Evolutionary conservation across 352 stramenopile genomes (phyloP).

Genomic region (Phytophthora cactorum): DNA sequence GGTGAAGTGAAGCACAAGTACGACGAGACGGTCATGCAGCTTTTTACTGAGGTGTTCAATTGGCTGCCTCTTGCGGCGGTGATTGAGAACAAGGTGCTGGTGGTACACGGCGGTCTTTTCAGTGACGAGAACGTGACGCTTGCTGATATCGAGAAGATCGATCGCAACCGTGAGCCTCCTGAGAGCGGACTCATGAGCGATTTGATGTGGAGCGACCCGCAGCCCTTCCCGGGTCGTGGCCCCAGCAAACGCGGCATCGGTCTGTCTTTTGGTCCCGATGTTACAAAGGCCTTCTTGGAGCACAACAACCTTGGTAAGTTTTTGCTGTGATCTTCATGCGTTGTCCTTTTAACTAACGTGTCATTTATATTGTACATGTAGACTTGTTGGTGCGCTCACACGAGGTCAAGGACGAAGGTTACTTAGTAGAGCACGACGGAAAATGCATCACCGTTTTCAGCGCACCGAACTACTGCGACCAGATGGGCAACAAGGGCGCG

Average conservation of each 20-base stretch:
- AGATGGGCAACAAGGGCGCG: conserved; percentile 99
- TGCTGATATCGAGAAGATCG: conserved; percentile 95
- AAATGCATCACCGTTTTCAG: conserved; percentile 99
- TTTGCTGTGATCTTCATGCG: not conserved
- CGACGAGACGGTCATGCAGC: conserved; percentile 98
- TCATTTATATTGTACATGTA: conserved; percentile 30
- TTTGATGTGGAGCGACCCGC: conserved; percentile 96
- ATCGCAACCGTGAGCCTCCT: conserved; percentile 95
- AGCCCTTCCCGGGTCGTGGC: conserved; percentile 95
- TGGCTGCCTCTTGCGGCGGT: conserved; percentile 95
- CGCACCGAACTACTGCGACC: conserved; percentile 99
- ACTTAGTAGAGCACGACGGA: conserved; percentile 98
- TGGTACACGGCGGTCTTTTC: conserved; percentile 98
- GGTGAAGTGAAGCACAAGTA: conserved; percentile 99
- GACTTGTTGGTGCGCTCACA: conserved; percentile 98
- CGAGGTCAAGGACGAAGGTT: conserved; percentile 99
- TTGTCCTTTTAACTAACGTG: not conserved
- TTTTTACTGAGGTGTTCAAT: conserved; percentile 99
- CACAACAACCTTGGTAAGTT: conserved; percentile 93
- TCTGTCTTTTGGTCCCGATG: conserved; percentile 97
- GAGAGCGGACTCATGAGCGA: conserved; percentile 93
- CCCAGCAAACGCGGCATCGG: conserved; percentile 97
- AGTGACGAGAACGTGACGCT: conserved; percentile 94
- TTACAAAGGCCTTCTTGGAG: conserved; percentile 97
- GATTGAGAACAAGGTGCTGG: conserved; percentile 95